Conservation (phyloP, 176 grass and related monocot species). For the Typha latifolia region DNA sequence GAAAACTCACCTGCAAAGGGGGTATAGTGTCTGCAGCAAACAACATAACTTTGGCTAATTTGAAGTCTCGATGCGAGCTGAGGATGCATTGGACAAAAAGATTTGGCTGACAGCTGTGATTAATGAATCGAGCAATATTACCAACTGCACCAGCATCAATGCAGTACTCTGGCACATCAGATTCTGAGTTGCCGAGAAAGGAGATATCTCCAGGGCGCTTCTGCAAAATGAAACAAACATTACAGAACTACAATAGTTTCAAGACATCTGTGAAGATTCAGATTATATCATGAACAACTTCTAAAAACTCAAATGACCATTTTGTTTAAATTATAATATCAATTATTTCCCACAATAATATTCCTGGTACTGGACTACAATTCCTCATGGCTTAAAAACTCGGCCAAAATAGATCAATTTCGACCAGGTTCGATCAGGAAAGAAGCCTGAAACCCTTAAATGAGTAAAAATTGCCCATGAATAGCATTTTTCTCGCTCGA, state of each 20-base stretch:
- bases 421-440: too few species aligned
- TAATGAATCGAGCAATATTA: constrained; percentile 83
- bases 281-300: too few species aligned
- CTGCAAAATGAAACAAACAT: constrained; percentile 22
- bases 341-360: too few species aligned
- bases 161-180: constrained; percentile 62
- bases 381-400: too few species aligned
- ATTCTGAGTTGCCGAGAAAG: constrained; percentile 38
- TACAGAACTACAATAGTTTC: neutral
- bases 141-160: constrained; percentile 61
- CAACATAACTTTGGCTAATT: constrained; percentile 67
- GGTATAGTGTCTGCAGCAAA: constrained; percentile 93
- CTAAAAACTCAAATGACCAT: too few species aligned
- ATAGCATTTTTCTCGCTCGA: too few species aligned
- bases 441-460: too few species aligned
- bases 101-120: constrained; percentile 87
- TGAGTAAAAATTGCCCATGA: too few species aligned
- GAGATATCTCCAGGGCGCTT: constrained; percentile 57
- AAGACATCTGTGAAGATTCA: too few species aligned
- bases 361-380: too few species aligned
- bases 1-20: constrained; percentile 59
- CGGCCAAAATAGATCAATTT: too few species aligned
- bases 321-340: too few species aligned
- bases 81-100: constrained; percentile 82
- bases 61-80: constrained; percentile 70